A percentile compares a stretch with the other conserved stretches of the same genome.
phyloP scores from a whole-genome alignment of 257 asterid species.

The Nicotiana undulata region DNA sequence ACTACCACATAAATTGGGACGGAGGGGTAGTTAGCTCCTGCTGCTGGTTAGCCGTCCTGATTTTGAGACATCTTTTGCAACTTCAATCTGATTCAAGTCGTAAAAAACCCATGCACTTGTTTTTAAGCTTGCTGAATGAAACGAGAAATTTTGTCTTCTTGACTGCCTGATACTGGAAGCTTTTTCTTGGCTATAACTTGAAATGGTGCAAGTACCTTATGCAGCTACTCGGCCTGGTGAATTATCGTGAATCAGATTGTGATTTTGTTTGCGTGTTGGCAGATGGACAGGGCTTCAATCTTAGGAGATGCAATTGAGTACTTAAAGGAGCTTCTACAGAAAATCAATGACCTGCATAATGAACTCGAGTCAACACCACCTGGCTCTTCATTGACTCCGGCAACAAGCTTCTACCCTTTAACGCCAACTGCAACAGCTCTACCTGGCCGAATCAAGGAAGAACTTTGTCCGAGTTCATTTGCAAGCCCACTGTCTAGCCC shows the following conservation, averaged over 20 bases:
- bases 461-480: slow-evolving; percentile 53
- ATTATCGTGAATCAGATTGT: not conserved
- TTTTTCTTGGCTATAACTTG: not conserved
- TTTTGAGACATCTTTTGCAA: not conserved
- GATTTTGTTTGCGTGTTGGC: slow-evolving; percentile 3
- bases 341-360: slow-evolving; percentile 61
- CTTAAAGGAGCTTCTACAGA: slow-evolving; percentile 59
- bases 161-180: not conserved
- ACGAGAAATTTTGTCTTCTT: not conserved
- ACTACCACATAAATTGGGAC: too few species aligned
- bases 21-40: not conserved
- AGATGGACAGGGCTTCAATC: slow-evolving; percentile 87
- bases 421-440: slow-evolving; percentile 49
- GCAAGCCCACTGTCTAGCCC: slow-evolving; percentile 66
- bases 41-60: not conserved
- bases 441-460: slow-evolving; percentile 51
- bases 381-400: slow-evolving; percentile 28
- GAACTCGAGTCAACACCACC: slow-evolving; percentile 55
- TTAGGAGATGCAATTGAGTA: slow-evolving; percentile 77
- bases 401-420: slow-evolving; percentile 35
- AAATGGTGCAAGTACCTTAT: not conserved
- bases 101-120: not conserved
- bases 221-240: not conserved
- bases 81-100: not conserved
- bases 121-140: not conserved